Base-by-base conservation (phyloP, 208 protist species). In the Leishmania amazonensis region DNA sequence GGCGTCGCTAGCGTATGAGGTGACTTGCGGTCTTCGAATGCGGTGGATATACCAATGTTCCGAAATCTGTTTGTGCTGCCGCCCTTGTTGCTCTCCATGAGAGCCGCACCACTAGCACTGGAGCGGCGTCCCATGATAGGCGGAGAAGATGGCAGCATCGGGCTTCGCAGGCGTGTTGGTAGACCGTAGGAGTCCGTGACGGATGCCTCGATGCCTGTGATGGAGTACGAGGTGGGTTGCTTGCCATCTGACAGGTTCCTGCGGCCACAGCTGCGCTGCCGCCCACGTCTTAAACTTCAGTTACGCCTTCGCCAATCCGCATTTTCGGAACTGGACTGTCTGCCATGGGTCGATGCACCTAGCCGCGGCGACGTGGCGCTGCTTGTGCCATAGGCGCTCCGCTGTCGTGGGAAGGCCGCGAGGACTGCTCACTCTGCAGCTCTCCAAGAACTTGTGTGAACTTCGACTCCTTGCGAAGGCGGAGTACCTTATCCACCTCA, bases 401-500 rank as follows among this genome's bases (percentile, higher is more conserved):
- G 64, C 35, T 24, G 24, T 13, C 6, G 21, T 51, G 40, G 21
- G 7, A 31, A 17, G 4, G 21, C 7, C 3, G 4, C 7, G 67
- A 49, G 15, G 67, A 73, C 6, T 4, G 21, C 40, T 73, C 40
- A 15, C 5, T 28, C 9, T 45, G 24, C 40, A 51, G n/a, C 1
- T 3, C 67, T 0, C 28, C 67, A 8, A 51, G 42, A 1, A 28
- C 67, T 8, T 19, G 40, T 15, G 40, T 24, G 8, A 45, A 4
- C 21, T 21, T 40, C 1, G 80, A 51, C 7, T 79, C 80, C 74
- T 75, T 64, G 1, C 80, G 80, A 42, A 86, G 73, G 65, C 79
- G 83, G 3, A 57, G 78, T 45, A 80, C 76, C 79, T 83, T 86
- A 40, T 86, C 83, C n/a, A 86, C 79, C 60, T 86, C 83, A 49